Evolutionary conservation across 1,284 basidiomycete species (phyloP).

Genomic region (Bjerkandera adusta): DNA sequence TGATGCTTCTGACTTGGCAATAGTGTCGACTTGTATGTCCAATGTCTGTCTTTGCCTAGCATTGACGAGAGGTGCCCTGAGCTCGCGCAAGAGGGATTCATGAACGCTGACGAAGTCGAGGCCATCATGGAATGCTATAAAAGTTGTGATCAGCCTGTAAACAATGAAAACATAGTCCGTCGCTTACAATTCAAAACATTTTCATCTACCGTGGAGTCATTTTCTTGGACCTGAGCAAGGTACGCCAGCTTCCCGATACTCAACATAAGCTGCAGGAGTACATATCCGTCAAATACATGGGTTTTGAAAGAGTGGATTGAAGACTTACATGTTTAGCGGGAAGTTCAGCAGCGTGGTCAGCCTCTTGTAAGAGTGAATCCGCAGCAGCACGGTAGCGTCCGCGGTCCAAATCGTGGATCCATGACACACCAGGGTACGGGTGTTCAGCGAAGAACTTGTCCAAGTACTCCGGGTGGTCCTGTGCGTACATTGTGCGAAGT

Average conservation of each 20-base stretch:
- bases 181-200: constrained; percentile 52
- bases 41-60: constrained; percentile 59
- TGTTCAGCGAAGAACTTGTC: constrained; percentile 73
- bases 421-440: constrained; percentile 70
- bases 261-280: constrained; percentile 69
- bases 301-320: neutral
- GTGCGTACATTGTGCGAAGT: constrained; percentile 72
- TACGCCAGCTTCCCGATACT: constrained; percentile 90
- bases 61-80: constrained; percentile 46
- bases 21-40: constrained; percentile 64
- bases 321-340: constrained; percentile 69
- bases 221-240: constrained; percentile 73
- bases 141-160: constrained; percentile 6
- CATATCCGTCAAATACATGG: constrained; percentile 15
- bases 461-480: constrained; percentile 70
- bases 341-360: constrained; percentile 55
- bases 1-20: constrained; percentile 53
- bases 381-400: constrained; percentile 68
- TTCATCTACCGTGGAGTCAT: constrained; percentile 44
- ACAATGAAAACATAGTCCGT: neutral
- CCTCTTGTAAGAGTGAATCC: constrained; percentile 59
- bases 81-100: constrained; percentile 56
- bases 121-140: constrained; percentile 65
- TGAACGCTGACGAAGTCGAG: constrained; percentile 77
- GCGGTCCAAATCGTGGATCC: constrained; percentile 88